These are phyloP conservation scores for Protostelium mycophagum DNA, from an alignment of 78 protist species.

Conservation along the genomic window DNA sequence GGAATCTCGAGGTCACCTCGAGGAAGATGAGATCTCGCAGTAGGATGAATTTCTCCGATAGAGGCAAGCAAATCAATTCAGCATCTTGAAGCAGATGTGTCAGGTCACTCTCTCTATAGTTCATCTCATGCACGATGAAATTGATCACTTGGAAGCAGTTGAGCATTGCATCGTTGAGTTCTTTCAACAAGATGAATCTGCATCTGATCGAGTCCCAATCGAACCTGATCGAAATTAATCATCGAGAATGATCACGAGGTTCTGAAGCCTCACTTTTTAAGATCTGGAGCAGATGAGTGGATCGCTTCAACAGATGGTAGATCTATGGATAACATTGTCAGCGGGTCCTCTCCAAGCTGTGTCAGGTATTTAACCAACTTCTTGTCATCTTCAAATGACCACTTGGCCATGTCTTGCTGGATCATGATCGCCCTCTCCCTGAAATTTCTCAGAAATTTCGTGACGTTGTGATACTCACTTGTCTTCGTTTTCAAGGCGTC, in stretches of 20 bases:
- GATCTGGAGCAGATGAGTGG: background rate
- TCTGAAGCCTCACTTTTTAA: background rate
- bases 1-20: background rate
- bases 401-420: background rate
- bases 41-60: background rate
- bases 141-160: background rate
- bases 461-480: background rate
- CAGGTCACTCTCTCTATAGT: too few species aligned
- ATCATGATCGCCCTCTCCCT: background rate
- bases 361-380: background rate
- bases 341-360: background rate
- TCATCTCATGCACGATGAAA: background rate
- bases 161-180: background rate
- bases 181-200: background rate
- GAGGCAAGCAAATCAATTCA: background rate
- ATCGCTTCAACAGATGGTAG: background rate
- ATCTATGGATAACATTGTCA: background rate
- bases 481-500: background rate
- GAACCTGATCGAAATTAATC: background rate
- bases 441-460: background rate
- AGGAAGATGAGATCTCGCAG: background rate
- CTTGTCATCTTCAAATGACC: background rate
- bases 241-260: background rate
- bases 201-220: background rate
- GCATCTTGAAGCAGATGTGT: background rate